Base-by-base conservation (phyloP, 768 basidiomycete species). In the Pleurotus platypus region DNA sequence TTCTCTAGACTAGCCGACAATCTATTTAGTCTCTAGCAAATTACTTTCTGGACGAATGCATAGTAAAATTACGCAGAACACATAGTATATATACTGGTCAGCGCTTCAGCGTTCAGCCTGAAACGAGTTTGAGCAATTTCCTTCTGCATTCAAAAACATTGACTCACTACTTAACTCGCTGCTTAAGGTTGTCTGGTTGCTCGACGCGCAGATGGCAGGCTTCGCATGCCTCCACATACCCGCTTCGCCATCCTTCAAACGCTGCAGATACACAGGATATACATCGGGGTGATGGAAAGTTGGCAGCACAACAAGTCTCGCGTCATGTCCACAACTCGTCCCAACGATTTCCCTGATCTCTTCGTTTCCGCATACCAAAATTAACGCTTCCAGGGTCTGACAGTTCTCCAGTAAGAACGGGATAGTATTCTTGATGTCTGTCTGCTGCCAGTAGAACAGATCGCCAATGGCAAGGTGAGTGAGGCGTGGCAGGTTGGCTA, bases 391-490 rank as follows among this genome's bases (percentile, higher is more conserved):
- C 39, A 74, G 47, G 8, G 9, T 42, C 16, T 40, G 7, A 12
- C 51, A 54, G 18, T 54, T n/a, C 24, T 39, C 35, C 9, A 54
- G 51, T 16, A 54, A 42, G 26, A 39, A 42, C 12, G 39, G 51
- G 15, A 54, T 22, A 3, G 42, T 18, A 20, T 42, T 30, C n/a
- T 12, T 22, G 13, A 54, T 42, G 24, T 54, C 51, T 22, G 18
- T 38, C 39, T 54, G 8, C 38, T 42, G 37, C 51, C 51, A 54
- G 18, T 54, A 42, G 39, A 54, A 54, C 60, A 59, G n/a, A 58
- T 47, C 45, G 69, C 67, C 38, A 56, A 76, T 60, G 46, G 69
- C 66, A 22, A 76, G 59, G 48, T 74, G 70, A 18, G 74, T 70
- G 26, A 76, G 64, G 24, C 63, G 64, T 37, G 62, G 57, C 4